phyloP scores from a whole-genome alignment of 768 basidiomycete species.

The Tulasnella sp. region DNA sequence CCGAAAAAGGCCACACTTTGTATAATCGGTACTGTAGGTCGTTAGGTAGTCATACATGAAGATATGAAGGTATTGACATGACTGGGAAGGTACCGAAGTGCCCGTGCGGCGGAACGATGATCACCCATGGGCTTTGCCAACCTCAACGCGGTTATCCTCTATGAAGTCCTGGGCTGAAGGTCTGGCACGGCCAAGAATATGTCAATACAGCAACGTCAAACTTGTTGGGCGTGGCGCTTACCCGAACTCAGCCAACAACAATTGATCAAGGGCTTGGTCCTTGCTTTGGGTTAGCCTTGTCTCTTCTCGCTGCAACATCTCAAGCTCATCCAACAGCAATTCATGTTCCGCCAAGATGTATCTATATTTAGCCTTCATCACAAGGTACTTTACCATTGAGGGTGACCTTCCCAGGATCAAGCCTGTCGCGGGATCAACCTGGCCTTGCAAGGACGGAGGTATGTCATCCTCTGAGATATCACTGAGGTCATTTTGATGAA shows the following conservation, averaged over 20 bases:
- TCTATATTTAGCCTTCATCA: constrained; percentile 15
- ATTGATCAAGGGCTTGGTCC: constrained; percentile 7
- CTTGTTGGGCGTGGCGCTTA: too few species aligned
- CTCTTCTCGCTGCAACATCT: constrained; percentile 9
- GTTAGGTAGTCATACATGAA: too few species aligned
- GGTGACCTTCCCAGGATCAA: constrained; percentile 6
- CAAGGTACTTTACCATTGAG: constrained; percentile 6
- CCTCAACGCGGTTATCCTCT: too few species aligned
- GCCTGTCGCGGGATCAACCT: background rate
- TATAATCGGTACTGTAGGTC: too few species aligned
- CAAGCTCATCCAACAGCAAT: constrained; percentile 7
- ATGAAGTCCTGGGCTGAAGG: too few species aligned
- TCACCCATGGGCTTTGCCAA: too few species aligned
- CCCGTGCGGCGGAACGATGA: too few species aligned
- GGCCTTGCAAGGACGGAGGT: background rate
- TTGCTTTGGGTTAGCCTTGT: constrained; percentile 6
- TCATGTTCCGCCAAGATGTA: constrained; percentile 14
- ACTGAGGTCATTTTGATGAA: background rate
- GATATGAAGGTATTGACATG: too few species aligned
- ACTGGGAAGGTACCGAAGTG: too few species aligned
- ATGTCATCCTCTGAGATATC: constrained; percentile 4
- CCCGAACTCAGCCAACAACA: constrained; percentile 9
- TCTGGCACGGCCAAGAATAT: too few species aligned
- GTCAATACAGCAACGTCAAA: too few species aligned
- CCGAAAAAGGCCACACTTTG: too few species aligned